phyloP scores from a whole-genome alignment of 306 rosid species.

The Lablab purpureus region DNA sequence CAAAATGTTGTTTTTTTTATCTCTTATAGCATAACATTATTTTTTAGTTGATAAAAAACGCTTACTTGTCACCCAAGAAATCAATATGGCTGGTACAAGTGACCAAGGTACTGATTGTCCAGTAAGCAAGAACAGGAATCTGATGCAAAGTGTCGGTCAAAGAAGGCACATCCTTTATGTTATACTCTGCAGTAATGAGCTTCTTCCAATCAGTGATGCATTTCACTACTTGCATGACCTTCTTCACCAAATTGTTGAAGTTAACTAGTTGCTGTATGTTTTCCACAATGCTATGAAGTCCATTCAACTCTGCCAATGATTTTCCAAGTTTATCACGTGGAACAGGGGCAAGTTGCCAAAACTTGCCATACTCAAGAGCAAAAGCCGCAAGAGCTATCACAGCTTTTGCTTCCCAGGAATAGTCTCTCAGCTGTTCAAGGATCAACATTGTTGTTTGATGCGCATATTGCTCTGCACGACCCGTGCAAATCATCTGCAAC shows the following conservation, averaged over 20 bases:
- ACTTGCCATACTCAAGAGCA: conserved; percentile 34
- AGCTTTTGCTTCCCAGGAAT: conserved; percentile 71
- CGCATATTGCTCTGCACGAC: conserved; percentile 39
- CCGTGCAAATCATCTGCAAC: conserved; percentile 39
- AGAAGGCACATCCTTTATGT: conserved; percentile 37
- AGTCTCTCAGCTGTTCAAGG: conserved; percentile 48
- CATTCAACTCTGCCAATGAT: conserved; percentile 41
- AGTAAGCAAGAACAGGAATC: conserved; percentile 44
- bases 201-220: conserved; percentile 56
- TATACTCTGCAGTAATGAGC: conserved; percentile 30
- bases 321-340: conserved; percentile 44
- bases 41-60: not conserved
- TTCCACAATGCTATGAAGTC: not conserved
- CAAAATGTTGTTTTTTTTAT: not conserved
- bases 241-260: conserved; percentile 19
- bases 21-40: not conserved
- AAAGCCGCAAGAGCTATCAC: conserved; percentile 48
- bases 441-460: conserved; percentile 47
- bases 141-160: conserved; percentile 44
- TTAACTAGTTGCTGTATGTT: not conserved
- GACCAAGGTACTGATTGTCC: conserved; percentile 46
- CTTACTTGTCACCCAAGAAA: conserved; percentile 36
- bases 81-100: conserved; percentile 36
- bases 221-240: conserved; percentile 48
- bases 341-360: conserved; percentile 31